A percentile compares a stretch with the other conserved stretches of the same genome.
phyloP scores from a whole-genome alignment of 192 early-diverging fungal genomes.

The Ramicandelaber brevisporus region DNA sequence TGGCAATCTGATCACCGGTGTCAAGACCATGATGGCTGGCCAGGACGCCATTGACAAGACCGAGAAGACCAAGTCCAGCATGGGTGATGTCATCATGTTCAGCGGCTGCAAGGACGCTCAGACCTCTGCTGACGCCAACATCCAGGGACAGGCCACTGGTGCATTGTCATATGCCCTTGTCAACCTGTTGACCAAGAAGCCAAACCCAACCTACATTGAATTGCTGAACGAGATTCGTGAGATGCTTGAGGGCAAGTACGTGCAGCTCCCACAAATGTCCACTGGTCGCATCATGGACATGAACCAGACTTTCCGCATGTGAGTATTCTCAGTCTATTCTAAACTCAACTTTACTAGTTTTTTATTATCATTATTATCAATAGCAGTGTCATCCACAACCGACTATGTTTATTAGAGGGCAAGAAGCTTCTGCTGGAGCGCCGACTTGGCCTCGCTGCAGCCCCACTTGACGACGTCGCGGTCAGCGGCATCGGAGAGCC shows the following conservation, averaged over 20 bases:
- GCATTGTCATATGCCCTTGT: constrained; percentile 56
- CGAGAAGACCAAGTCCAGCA: constrained; percentile 12
- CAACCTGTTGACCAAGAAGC: constrained; percentile 24
- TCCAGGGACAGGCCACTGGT: constrained; percentile 30
- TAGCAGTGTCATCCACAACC: no score
- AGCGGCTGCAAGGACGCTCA: constrained; percentile 61
- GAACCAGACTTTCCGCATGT: constrained; percentile 36
- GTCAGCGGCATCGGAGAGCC: no score
- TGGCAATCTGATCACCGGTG: constrained; percentile 11
- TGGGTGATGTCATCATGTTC: constrained; percentile 58
- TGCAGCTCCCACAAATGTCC: constrained; percentile 59
- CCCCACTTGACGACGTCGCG: no score
- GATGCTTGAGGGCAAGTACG: constrained; percentile 31
- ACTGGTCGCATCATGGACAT: constrained; percentile 36
- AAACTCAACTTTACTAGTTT: no score
- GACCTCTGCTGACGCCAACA: constrained; percentile 51
- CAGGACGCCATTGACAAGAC: constrained; percentile 13
- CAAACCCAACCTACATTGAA: constrained; percentile 34
- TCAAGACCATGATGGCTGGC: constrained; percentile 13
- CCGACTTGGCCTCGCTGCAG: no score
- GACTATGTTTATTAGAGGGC: no score
- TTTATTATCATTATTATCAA: no score
- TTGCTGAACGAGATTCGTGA: constrained; percentile 37
- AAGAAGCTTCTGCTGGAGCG: no score
- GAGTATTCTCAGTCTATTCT: no score